Evolutionary conservation across 208 protist genomes (phyloP).

Genomic region (Acanthamoeba lenticulata): DNA sequence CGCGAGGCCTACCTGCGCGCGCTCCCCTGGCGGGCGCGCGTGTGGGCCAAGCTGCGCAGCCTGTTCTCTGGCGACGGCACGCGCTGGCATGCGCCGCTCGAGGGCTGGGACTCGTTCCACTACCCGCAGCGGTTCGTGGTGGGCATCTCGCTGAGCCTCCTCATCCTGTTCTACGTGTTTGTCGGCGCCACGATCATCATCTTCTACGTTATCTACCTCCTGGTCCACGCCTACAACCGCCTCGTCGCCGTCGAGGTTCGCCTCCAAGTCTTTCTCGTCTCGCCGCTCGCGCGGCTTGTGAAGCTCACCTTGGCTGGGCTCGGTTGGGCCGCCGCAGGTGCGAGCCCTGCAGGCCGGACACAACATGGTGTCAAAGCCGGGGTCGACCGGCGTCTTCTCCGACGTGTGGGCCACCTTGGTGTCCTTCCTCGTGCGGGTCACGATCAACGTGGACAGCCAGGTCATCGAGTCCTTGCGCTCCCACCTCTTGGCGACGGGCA

Average conservation of each 20-base stretch:
- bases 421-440: background rate
- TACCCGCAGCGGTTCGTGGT: constrained; percentile 38
- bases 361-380: background rate
- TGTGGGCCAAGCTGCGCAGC: background rate
- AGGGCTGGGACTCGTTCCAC: constrained; percentile 17
- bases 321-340: background rate
- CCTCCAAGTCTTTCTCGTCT: constrained; percentile 87
- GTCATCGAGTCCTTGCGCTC: background rate
- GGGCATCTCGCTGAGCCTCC: background rate
- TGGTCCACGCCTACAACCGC: constrained; percentile 99
- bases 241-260: constrained; percentile 99
- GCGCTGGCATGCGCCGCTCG: background rate
- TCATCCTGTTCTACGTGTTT: constrained; percentile 51
- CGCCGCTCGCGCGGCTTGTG: background rate
- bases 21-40: background rate
- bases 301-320: too few species aligned
- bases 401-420: constrained; percentile 13
- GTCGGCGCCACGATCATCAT: constrained; percentile 35
- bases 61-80: constrained; percentile 93
- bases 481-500: background rate
- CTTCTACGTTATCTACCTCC: constrained; percentile 95
- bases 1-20: background rate
- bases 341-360: background rate
- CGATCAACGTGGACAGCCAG: background rate
- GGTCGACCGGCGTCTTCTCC: too few species aligned